Percentiles rank a stretch among this genome's conserved stretches.
Conservation (phyloP, 169 alveolate species). For the Perkinsus chesapeaki region DNA sequence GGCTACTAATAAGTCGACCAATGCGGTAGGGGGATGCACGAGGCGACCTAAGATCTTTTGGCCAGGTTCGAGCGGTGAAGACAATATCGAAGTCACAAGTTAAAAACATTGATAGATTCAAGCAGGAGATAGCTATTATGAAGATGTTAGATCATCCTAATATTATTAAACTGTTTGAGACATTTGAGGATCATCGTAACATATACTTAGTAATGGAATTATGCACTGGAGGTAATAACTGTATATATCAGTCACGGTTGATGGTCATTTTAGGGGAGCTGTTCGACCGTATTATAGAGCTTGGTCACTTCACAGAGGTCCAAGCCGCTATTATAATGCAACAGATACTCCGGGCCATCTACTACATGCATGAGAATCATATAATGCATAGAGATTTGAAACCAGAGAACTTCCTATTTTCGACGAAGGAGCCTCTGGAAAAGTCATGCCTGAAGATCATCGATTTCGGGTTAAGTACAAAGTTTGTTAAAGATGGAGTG, state of each 20-base stretch:
- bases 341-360: slow-evolving; percentile 60
- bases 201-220: slow-evolving; percentile 82
- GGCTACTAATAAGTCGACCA: slow-evolving; percentile 52
- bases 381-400: slow-evolving; percentile 75
- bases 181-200: slow-evolving; percentile 78
- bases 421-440: slow-evolving; percentile 36
- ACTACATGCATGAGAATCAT: slow-evolving; percentile 55
- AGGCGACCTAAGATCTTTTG: neutral
- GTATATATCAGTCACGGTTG: neutral
- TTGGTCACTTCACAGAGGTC: slow-evolving; percentile 73
- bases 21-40: slow-evolving; percentile 7
- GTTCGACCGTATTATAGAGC: slow-evolving; percentile 83
- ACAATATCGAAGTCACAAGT: slow-evolving; percentile 67
- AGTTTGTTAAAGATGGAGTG: slow-evolving; percentile 40
- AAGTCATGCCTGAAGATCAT: slow-evolving; percentile 59
- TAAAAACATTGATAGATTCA: slow-evolving; percentile 71
- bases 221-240: slow-evolving; percentile 61
- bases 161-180: slow-evolving; percentile 74
- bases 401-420: slow-evolving; percentile 74
- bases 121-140: slow-evolving; percentile 78
- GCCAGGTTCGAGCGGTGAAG: slow-evolving; percentile 72
- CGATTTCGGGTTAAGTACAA: slow-evolving; percentile 78
- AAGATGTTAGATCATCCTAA: slow-evolving; percentile 80
- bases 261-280: slow-evolving; percentile 90
- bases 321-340: slow-evolving; percentile 52